A percentile compares a stretch with the other conserved stretches of the same genome.
These are phyloP conservation scores for Penicillium dipodomyicola DNA, from an alignment of 495 filamentous ascomycete genomes.

Conservation along the genomic window DNA sequence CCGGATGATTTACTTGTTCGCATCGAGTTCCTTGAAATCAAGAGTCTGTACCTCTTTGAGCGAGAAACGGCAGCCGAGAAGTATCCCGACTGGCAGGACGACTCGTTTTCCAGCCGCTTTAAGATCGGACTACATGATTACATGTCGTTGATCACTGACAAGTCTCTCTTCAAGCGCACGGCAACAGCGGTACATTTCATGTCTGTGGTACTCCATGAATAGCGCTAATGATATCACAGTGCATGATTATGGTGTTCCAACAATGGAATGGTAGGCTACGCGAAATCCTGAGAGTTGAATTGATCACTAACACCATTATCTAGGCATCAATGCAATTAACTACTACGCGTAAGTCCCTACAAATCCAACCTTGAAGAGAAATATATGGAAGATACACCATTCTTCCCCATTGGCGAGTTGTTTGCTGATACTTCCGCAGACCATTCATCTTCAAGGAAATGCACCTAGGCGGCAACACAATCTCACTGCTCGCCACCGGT, in stretches of 20 bases:
- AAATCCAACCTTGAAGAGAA: background rate
- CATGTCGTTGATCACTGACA: constrained; percentile 33
- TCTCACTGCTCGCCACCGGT: constrained; percentile 66
- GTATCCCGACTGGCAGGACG: constrained; percentile 34
- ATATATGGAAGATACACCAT: background rate
- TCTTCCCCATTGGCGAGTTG: too few relatives aligned
- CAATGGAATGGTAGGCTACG: constrained; percentile 63
- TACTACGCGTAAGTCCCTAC: constrained; percentile 51
- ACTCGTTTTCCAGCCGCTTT: constrained; percentile 31
- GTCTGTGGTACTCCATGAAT: background rate
- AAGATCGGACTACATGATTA: constrained; percentile 34
- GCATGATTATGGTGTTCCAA: constrained; percentile 51
- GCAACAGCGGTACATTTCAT: constrained; percentile 32
- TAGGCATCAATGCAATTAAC: constrained; percentile 45
- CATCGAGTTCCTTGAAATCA: constrained; percentile 78
- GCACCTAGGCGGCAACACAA: constrained; percentile 45
- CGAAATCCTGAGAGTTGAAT: constrained; percentile 1
- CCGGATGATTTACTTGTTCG: constrained; percentile 62
- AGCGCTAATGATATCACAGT: constrained; percentile 19
- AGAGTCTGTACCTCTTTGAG: constrained; percentile 71
- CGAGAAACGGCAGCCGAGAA: constrained; percentile 60
- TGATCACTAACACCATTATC: background rate
- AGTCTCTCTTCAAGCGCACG: constrained; percentile 38
- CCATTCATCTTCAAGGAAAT: constrained; percentile 42
- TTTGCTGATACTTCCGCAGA: constrained; percentile 17